A percentile compares a stretch with the other conserved stretches of the same genome.
These are phyloP conservation scores for Talaromyces verruculosus DNA, from an alignment of 2,329 filamentous ascomycete species.

Conservation along the genomic window DNA sequence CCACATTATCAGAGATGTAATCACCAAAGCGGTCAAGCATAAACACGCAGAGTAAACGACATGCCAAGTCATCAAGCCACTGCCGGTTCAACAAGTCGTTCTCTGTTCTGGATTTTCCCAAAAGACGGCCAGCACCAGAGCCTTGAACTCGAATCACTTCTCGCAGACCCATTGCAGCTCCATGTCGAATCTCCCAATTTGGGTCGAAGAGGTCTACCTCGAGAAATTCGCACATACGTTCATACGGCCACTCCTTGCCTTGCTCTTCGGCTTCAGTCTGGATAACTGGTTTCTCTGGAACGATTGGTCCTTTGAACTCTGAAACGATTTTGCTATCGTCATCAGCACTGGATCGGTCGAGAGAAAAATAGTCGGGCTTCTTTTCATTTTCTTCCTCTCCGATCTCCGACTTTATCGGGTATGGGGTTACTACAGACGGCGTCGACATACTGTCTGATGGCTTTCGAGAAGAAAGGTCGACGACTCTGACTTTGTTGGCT, in stretches of 20 bases:
- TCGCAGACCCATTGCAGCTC: constrained; percentile 89
- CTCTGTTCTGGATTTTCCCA: constrained; percentile 66
- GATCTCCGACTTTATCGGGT: constrained; percentile 61
- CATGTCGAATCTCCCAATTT: constrained; percentile 93
- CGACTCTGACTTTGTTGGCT: constrained; percentile 83
- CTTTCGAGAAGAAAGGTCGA: constrained; percentile 74
- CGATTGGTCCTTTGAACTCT: constrained; percentile 84
- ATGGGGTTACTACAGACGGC: constrained; percentile 50
- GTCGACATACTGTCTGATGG: constrained; percentile 65
- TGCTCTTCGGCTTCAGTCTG: constrained; percentile 74
- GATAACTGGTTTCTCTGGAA: constrained; percentile 82
- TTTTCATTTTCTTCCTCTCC: constrained; percentile 61
- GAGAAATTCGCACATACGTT: constrained; percentile 89
- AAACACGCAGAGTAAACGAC: constrained; percentile 88
- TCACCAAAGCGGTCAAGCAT: constrained; percentile 98
- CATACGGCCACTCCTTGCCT: constrained; percentile 88
- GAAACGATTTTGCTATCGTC: constrained; percentile 91
- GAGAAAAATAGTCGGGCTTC: constrained; percentile 81
- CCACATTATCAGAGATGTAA: constrained; percentile 95
- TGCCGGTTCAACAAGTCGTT: constrained; percentile 77
- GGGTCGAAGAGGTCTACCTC: constrained; percentile 91
- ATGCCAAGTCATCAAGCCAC: constrained; percentile 95
- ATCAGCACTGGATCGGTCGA: constrained; percentile 77
- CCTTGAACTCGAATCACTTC: constrained; percentile 93
- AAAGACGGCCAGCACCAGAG: constrained; percentile 75